Base-by-base conservation (phyloP, 2,329 filamentous ascomycete species). In the Scedosporium minutisporum region DNA sequence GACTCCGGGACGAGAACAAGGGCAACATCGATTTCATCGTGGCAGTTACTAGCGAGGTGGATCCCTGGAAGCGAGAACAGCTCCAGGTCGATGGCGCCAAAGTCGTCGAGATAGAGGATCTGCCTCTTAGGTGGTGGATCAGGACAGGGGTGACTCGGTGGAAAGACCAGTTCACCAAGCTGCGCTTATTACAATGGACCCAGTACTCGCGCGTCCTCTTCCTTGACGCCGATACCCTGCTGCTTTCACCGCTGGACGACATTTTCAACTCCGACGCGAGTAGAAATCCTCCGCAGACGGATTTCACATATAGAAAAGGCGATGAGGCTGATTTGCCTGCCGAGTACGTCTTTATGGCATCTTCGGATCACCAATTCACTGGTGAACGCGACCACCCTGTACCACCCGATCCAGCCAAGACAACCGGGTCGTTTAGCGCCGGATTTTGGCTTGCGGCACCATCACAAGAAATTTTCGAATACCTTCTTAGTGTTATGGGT, bases 101-200 rank as follows among this genome's bases (percentile, higher is more conserved):
- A 2, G 71, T 79, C 25, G 66, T 74, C 23, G 70, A 72, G 60
- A 70, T 75, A 5, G 68, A 74, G 12, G 64, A 68, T 44, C 51
- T 68, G 5, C 65, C 66, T n/a, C 62, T 65, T 1, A 48, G 7
- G 2, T 64, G 72, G 61, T 76, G 74, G 73, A 69, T 77, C 21
- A 69, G 70, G 33, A 72, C 73, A 0, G 71, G 71, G 5, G 70
- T 74, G 5, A 67, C 69, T 2, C 69, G 76, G 48, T 79, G 75
- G 74, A 73, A 73, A 42, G 75, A 79, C 63, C 71, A 74, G 63
- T 76, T 78, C 66, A 74, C 72, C 23, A 79, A 79, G 67, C 70
- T 80, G 16, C 72, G 75, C 10, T 65, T 78, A 5, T 73, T 78
- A 53, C 69, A 76, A 62, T 69, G 76, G 69, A 73, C 71, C 3